Percentiles rank a stretch among this genome's conserved stretches.
These are phyloP conservation scores for Suillus spraguei DNA, from an alignment of 768 basidiomycete species.

Conservation along the genomic window DNA sequence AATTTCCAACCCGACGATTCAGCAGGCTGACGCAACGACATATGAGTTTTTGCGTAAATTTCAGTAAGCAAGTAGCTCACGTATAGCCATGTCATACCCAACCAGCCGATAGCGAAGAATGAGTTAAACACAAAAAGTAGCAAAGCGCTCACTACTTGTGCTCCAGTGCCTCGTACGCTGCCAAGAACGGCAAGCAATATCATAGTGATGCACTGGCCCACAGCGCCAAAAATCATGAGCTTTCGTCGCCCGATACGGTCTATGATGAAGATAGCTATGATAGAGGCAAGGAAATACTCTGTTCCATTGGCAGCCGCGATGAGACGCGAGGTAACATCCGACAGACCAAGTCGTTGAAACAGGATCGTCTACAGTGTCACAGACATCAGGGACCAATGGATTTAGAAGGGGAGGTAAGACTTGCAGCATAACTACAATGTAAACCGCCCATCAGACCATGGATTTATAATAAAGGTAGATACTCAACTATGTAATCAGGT, in stretches of 20 bases:
- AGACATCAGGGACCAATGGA: not conserved
- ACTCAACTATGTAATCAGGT: conserved; percentile 60
- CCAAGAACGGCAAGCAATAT: conserved; percentile 59
- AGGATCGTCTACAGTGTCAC: conserved; percentile 42
- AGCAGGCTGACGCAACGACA: conserved; percentile 45
- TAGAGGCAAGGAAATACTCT: conserved; percentile 72
- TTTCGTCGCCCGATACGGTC: conserved; percentile 74
- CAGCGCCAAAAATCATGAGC: conserved; percentile 70
- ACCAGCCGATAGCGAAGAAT: conserved; percentile 70
- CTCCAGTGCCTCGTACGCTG: conserved; percentile 47
- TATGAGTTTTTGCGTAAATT: not conserved
- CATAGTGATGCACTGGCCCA: conserved; percentile 62
- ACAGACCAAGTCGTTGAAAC: conserved; percentile 61
- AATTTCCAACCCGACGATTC: conserved; percentile 66
- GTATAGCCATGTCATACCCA: conserved; percentile 74
- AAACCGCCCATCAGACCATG: not conserved
- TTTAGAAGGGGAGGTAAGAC: conserved; percentile 12
- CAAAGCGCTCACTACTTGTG: conserved; percentile 54
- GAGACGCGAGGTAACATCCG: conserved; percentile 58
- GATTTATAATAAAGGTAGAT: not conserved
- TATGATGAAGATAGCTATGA: conserved; percentile 70
- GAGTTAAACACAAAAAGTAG: conserved; percentile 72
- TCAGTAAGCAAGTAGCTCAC: conserved; percentile 34
- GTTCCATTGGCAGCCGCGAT: conserved; percentile 71
- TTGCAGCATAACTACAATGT: conserved; percentile 33